phyloP scores from a whole-genome alignment of 352 stramenopile species.

The Thalassiosira gravida region DNA sequence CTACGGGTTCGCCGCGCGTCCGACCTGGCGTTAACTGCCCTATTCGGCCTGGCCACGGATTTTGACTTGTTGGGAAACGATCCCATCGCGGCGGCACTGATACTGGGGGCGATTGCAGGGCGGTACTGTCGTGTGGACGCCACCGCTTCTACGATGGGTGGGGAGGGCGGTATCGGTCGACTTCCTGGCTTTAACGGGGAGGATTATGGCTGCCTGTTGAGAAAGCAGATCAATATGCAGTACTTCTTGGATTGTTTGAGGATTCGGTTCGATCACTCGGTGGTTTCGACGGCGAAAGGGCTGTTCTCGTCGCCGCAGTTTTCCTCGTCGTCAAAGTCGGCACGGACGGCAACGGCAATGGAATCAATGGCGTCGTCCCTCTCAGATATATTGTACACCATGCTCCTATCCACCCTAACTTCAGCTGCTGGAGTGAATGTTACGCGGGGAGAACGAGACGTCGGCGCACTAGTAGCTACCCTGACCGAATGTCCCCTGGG shows the following conservation, averaged over 20 bases:
- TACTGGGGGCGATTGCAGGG: constrained; percentile 62
- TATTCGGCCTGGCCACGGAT: constrained; percentile 84
- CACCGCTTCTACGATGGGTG: constrained; percentile 11
- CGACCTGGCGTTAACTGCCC: constrained; percentile 73
- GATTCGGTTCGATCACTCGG: constrained; percentile 67
- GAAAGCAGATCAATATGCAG: constrained; percentile 84
- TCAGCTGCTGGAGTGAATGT: constrained; percentile 64
- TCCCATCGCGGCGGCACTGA: constrained; percentile 36
- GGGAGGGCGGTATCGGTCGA: neutral
- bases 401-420: constrained; percentile 75
- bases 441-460: constrained; percentile 80
- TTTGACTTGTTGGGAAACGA: constrained; percentile 80
- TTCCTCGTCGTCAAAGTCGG: neutral
- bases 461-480: constrained; percentile 75
- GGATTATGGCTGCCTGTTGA: constrained; percentile 66
- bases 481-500: constrained; percentile 79
- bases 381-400: constrained; percentile 73
- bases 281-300: constrained; percentile 14
- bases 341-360: constrained; percentile 21
- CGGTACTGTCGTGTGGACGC: constrained; percentile 62
- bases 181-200: constrained; percentile 20
- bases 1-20: constrained; percentile 73
- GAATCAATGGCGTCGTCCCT: constrained; percentile 67
- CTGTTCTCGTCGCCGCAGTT: neutral
- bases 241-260: constrained; percentile 83